Evolutionary conservation across 1,284 basidiomycete species (phyloP), one percentile per base, ranked within the genome.

Genomic region (Blastosporella zonata): DNA sequence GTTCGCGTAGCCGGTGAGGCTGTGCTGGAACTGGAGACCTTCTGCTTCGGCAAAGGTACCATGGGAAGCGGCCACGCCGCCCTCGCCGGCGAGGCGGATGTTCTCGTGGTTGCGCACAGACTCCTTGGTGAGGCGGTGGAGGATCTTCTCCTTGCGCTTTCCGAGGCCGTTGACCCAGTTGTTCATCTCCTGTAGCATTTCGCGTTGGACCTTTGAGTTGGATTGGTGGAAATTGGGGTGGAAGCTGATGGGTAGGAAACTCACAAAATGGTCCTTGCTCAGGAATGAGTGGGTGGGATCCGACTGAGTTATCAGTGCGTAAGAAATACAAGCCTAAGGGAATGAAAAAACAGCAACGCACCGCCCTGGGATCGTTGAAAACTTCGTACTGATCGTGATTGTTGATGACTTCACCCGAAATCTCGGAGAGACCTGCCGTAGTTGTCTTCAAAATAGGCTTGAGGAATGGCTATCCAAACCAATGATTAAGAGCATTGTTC

Each of bases 271-370:
- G 61, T 90, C 89, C 68, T 88, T 88, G 64, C 82, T 85, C 64
- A 90, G 66, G 73, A 88, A 87, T 3, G 87, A 89, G 66, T 93
- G 90, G 1, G 90, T 93, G 1, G 90, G 90, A 65, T 94, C 90
- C 21, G 84, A 88, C 83, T 87, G 56, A 3, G 3, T 7, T 31
- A 31, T 31, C 29, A 31, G 13, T 31, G 29, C 6, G n/a, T n/a
- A 31, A 31, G 29, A 7, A 3, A 7, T 7, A 12, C 7, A 31
- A 13, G 12, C n/a, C n/a, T n/a, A 13, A 13, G 29, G 29, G 7
- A 31, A 31, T 13, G 12, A 31, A 31, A 7, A 31, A 12, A 31
- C 29, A 13, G 5, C 23, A 3, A 68, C 83, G 62, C 61, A 87
- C 84, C 13, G 89, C 86, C 46, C 76, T 71, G 1, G 84, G 82